phyloP scores from a whole-genome alignment of 331 rosid genomes.

The Spiraea crenata region DNA sequence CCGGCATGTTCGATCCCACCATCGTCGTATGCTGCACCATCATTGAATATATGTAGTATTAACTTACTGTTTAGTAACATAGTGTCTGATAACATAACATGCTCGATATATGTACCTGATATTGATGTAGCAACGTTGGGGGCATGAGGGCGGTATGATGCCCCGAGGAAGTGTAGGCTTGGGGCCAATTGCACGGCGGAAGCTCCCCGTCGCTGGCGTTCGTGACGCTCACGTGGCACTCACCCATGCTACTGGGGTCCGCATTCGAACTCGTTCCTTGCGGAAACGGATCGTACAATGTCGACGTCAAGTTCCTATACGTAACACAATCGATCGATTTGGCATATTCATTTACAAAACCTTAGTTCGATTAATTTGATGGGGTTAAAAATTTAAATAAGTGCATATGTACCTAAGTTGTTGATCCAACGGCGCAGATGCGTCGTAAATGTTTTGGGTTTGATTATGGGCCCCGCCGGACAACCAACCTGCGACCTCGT shows the following conservation, averaged over 20 bases:
- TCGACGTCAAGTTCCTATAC: slow-evolving; percentile 49
- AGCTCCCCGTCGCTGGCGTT: slow-evolving; percentile 41
- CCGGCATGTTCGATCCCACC: slow-evolving; percentile 44
- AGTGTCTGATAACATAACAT: too few species aligned
- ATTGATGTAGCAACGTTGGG: slow-evolving; percentile 35
- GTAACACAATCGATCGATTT: not conserved
- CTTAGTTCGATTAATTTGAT: not conserved
- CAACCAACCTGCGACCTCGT: slow-evolving; percentile 52
- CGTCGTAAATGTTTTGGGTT: slow-evolving; percentile 41
- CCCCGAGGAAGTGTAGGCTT: slow-evolving; percentile 39
- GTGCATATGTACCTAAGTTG: slow-evolving; percentile 40
- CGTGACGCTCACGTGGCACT: slow-evolving; percentile 42
- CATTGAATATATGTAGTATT: too few species aligned
- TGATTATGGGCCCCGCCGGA: slow-evolving; percentile 46
- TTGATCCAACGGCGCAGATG: slow-evolving; percentile 53
- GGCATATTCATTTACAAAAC: too few species aligned
- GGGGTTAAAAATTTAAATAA: not conserved
- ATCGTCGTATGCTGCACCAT: slow-evolving; percentile 36
- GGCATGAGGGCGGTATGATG: slow-evolving; percentile 27
- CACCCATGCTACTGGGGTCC: slow-evolving; percentile 42
- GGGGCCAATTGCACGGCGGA: slow-evolving; percentile 46
- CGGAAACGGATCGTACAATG: slow-evolving; percentile 54
- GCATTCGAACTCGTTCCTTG: slow-evolving; percentile 57
- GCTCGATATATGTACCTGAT: slow-evolving; percentile 23
- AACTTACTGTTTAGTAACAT: too few species aligned